A percentile compares a stretch with the other conserved stretches of the same genome.
Conservation (phyloP, 768 basidiomycete genomes). For the Coprinopsis marcescibilis region DNA sequence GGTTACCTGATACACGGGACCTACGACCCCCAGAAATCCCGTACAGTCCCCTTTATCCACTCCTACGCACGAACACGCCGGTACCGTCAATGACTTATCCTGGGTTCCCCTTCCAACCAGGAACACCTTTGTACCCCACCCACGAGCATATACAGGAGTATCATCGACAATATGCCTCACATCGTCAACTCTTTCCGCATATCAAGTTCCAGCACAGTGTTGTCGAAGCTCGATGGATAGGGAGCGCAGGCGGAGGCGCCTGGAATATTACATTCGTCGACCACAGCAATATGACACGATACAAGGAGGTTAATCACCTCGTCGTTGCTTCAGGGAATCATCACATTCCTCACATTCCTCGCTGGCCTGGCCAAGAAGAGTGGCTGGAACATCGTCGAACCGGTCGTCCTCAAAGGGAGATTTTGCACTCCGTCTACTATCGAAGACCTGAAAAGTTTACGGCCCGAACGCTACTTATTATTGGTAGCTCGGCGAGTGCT, state of each 20-base stretch:
- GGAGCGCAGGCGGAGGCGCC: conserved; percentile 27
- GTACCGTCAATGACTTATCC: conserved; percentile 55
- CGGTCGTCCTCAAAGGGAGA: conserved; percentile 25
- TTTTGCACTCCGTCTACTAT: conserved; percentile 51
- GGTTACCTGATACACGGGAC: conserved; percentile 28
- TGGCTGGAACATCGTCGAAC: conserved; percentile 34
- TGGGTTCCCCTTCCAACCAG: conserved; percentile 44
- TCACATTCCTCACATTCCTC: conserved; percentile 41
- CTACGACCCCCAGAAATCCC: conserved; percentile 41
- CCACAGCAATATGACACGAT: conserved; percentile 4
- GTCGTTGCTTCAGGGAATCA: conserved; percentile 53
- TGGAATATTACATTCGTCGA: conserved; percentile 40
- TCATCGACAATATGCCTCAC: conserved; percentile 36
- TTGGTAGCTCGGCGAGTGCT: conserved; percentile 41
- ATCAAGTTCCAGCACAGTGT: conserved; percentile 41
- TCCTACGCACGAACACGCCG: conserved; percentile 49
- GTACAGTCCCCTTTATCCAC: conserved; percentile 50
- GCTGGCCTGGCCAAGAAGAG: conserved; percentile 40
- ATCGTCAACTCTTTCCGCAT: conserved; percentile 31
- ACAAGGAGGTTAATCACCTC: conserved; percentile 39
- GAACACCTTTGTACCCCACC: conserved; percentile 45
- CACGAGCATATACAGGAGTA: conserved; percentile 43
- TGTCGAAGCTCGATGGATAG: conserved; percentile 37
- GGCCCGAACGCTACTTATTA: conserved; percentile 40
- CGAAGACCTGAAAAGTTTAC: conserved; percentile 39